These are phyloP conservation scores for Schizophyllum amplum DNA, from an alignment of 1,284 basidiomycete genomes.

Conservation along the genomic window DNA sequence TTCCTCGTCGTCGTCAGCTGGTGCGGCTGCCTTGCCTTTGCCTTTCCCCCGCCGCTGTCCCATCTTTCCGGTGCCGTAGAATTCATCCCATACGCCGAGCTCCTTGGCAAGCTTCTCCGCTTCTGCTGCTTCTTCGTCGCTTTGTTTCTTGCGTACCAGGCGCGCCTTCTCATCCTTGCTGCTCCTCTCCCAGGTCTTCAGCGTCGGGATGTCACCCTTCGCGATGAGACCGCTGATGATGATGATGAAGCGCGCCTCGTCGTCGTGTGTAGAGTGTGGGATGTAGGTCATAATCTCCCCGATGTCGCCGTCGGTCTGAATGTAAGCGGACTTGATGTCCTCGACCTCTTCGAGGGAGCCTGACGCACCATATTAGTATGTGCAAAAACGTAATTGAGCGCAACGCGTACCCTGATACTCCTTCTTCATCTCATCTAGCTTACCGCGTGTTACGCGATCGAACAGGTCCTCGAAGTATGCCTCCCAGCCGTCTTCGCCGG, in stretches of 20 bases:
- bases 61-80: conserved; percentile 77
- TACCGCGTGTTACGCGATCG: conserved; percentile 76
- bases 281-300: conserved; percentile 76
- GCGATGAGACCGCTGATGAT: conserved; percentile 62
- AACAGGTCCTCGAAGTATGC: conserved; percentile 88
- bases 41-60: conserved; percentile 53
- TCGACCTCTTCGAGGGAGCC: conserved; percentile 77
- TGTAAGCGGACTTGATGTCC: conserved; percentile 74
- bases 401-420: conserved; percentile 74
- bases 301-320: conserved; percentile 59
- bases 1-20: conserved; percentile 41
- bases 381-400: background rate
- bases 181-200: conserved; percentile 62
- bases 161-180: conserved; percentile 73
- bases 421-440: conserved; percentile 84
- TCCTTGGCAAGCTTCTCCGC: conserved; percentile 84
- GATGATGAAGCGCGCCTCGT: conserved; percentile 79
- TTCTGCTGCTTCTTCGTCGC: conserved; percentile 73
- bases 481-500: conserved; percentile 87
- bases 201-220: conserved; percentile 47
- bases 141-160: conserved; percentile 64
- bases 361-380: conserved; percentile 22
- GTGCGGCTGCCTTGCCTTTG: conserved; percentile 43
- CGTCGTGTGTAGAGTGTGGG: conserved; percentile 74
- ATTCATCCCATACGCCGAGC: conserved; percentile 92